phyloP scores from a whole-genome alignment of 345 rosid species.

The Aurinia saxatilis region DNA sequence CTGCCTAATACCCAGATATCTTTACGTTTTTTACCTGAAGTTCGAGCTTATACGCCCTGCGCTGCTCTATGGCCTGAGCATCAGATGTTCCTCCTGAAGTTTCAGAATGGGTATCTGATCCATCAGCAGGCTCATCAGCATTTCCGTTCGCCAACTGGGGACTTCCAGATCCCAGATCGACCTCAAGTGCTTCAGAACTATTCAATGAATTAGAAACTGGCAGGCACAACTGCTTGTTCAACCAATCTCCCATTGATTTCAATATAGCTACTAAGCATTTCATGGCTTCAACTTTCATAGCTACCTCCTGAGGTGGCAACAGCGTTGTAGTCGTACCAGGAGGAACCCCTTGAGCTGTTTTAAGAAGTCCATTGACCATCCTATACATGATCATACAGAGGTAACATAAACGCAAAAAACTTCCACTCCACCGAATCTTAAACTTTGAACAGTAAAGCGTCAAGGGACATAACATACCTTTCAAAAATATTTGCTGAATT shows the following conservation, averaged over 20 bases:
- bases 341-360: conserved; percentile 80
- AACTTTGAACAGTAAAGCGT: background rate
- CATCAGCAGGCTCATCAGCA: conserved; percentile 52
- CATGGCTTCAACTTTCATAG: conserved; percentile 80
- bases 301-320: conserved; percentile 64
- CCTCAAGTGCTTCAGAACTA: conserved; percentile 23
- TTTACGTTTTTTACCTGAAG: conserved; percentile 49
- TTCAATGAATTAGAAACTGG: conserved; percentile 22
- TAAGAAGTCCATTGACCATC: conserved; percentile 84
- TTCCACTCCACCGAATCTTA: conserved; percentile 9
- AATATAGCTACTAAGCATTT: conserved; percentile 75
- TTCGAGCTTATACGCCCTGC: conserved; percentile 84
- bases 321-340: conserved; percentile 68
- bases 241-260: conserved; percentile 82
- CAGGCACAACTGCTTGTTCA: conserved; percentile 53
- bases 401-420: conserved; percentile 6
- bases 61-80: conserved; percentile 73
- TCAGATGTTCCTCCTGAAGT: conserved; percentile 52
- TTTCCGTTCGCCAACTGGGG: conserved; percentile 33
- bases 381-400: conserved; percentile 39
- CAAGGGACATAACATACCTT: conserved; percentile 49
- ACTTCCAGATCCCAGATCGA: conserved; percentile 32
- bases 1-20: conserved; percentile 8
- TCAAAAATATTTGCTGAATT: conserved; percentile 95
- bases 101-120: conserved; percentile 52